A percentile compares a stretch with the other conserved stretches of the same genome.
Evolutionary conservation across 2,329 filamentous ascomycete genomes (phyloP).

Genomic region (Scytalidium lignicola): DNA sequence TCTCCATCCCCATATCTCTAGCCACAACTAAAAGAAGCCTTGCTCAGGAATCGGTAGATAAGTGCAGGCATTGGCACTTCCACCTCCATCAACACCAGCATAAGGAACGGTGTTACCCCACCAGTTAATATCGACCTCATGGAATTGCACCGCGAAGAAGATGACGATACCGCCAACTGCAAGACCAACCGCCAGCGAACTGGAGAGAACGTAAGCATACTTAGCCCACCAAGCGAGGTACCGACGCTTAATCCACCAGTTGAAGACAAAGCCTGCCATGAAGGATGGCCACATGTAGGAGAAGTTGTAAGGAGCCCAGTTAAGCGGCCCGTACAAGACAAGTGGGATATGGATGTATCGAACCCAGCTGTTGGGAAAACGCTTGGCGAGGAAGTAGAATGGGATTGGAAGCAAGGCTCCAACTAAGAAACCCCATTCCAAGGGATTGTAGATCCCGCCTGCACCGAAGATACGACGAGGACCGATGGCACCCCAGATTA

Average conservation of each 20-base stretch:
- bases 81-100: neutral
- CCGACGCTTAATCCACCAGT: constrained; percentile 24
- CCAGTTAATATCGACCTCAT: constrained; percentile 5
- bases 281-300: too few relatives aligned
- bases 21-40: neutral
- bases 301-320: too few relatives aligned
- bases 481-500: constrained; percentile 64
- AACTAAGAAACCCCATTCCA: constrained; percentile 44
- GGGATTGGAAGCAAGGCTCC: constrained; percentile 51
- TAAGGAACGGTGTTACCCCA: constrained; percentile 2
- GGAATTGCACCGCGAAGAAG: constrained; percentile 16
- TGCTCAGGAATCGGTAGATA: neutral
- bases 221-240: constrained; percentile 26
- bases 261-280: too few relatives aligned
- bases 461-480: constrained; percentile 59
- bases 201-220: constrained; percentile 24
- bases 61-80: neutral
- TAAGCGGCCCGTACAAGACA: too few relatives aligned
- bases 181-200: constrained; percentile 19
- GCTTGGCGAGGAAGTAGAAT: constrained; percentile 48
- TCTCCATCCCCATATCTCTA: too few relatives aligned
- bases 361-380: constrained; percentile 54
- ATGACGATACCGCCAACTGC: constrained; percentile 5
- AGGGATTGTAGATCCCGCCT: constrained; percentile 53
- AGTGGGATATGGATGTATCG: too few relatives aligned